Base-by-base conservation (phyloP, 495 filamentous ascomycete species). In the Podospora sp. region DNA sequence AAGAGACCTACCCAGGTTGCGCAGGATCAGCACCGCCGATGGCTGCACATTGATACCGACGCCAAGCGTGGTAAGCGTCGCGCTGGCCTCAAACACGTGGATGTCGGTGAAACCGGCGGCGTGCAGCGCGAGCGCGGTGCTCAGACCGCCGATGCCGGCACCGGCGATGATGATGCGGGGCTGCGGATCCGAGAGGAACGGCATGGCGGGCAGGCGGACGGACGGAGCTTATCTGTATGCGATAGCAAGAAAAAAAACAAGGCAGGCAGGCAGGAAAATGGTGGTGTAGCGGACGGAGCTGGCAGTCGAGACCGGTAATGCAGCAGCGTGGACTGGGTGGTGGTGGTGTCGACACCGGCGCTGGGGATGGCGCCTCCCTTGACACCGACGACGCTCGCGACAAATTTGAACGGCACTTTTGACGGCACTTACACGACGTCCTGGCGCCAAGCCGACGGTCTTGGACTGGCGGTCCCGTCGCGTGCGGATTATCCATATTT, bases 21-120 rank as follows among this genome's bases (percentile, higher is more conserved):
- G 66, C 52, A 68, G 66, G 53, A 68, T 68, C 52, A 68, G 53
- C 33, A 58, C 66, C 22, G 66, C 66, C 61, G 66, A 68, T 1
- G 66, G 66, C 16, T 68, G 66, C 5, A 68, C 55, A 20, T 68
- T 68, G 53, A 68, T 68, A 35, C 66, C 66, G 16, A 68, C 66
- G 25, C 66, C 66, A 12, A 68, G 66, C 14, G 61, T 64, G 6
- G 66, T 68, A 24, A 68, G 61, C 51, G 25, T 29, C 18, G 61
- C 66, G 66, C 51, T 60, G 11, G 66, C 66, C 36, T 68, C 66
- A 40, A 68, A 68, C 22, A 68, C 49, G 66, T 68, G 60, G 61
- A 68, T 65, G 66, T 68, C 61, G 66, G 24, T 68, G 36, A 68
- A 65, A 18, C 66, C 66, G 21, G 61, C 60, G 20, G 66, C 66